phyloP scores from a whole-genome alignment of 345 rosid species.

The Populus deltoides region DNA sequence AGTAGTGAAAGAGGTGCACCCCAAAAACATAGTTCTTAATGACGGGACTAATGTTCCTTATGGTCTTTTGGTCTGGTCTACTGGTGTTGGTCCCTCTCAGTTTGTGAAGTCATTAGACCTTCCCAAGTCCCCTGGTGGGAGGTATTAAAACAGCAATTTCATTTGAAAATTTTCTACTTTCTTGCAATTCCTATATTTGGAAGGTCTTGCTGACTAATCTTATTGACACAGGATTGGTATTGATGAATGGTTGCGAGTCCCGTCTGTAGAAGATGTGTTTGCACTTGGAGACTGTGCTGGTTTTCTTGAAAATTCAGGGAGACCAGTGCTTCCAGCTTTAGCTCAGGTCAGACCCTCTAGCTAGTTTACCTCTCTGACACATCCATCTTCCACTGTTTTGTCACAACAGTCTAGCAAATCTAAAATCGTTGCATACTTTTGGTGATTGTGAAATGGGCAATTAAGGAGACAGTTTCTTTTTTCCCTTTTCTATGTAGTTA shows the following conservation, averaged over 20 bases:
- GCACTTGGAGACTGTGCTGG: conserved; percentile 77
- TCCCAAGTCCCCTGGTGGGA: conserved; percentile 66
- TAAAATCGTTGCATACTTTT: neutral
- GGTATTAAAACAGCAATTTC: conserved; percentile 29
- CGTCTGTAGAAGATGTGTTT: conserved; percentile 61
- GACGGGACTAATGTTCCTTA: conserved; percentile 70
- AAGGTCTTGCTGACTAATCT: neutral
- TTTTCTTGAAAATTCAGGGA: conserved; percentile 66
- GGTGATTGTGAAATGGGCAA: neutral
- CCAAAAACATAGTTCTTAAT: conserved; percentile 46
- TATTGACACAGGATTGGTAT: conserved; percentile 50
- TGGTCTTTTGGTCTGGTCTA: conserved; percentile 90
- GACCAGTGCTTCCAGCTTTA: conserved; percentile 65
- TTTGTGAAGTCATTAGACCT: conserved; percentile 54
- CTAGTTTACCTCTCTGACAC: neutral
- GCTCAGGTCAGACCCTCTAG: conserved; percentile 47
- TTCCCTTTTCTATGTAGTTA: neutral
- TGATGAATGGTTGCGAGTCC: conserved; percentile 58
- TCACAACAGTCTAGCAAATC: neutral
- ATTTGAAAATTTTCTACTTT: neutral
- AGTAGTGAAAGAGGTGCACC: conserved; percentile 55
- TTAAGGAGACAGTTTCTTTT: neutral
- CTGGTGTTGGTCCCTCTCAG: conserved; percentile 82
- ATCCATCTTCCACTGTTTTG: neutral
- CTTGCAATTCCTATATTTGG: neutral